phyloP scores from a whole-genome alignment of 176 grass and related monocot species.

The Rhipidocladum racemiflorum region DNA sequence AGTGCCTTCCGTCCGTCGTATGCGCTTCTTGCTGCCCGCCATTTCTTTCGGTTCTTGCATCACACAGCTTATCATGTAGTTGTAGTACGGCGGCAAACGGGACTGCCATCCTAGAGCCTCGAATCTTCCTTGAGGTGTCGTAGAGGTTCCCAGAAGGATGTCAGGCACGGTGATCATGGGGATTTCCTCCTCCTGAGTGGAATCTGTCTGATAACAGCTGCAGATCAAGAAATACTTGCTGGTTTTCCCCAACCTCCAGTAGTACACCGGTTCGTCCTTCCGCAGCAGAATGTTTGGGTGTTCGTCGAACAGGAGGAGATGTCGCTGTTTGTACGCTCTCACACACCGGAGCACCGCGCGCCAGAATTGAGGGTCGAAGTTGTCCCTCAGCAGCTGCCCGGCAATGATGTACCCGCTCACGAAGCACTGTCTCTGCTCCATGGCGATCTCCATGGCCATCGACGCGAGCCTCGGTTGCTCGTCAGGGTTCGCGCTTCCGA shows the following conservation, averaged over 20 bases:
- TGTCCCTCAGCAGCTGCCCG: background rate
- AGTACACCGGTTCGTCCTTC: background rate
- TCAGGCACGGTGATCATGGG: background rate
- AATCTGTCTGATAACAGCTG: background rate
- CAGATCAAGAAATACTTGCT: background rate
- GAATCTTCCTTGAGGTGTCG: background rate
- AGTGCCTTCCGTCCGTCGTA: background rate
- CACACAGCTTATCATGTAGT: background rate
- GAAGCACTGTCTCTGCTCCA: background rate
- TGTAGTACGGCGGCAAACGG: background rate
- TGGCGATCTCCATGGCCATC: constrained; percentile 14
- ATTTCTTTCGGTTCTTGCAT: background rate
- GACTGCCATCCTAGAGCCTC: background rate
- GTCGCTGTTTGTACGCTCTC: background rate
- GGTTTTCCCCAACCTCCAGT: background rate
- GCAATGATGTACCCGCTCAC: background rate
- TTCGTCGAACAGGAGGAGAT: background rate
- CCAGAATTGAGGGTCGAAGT: background rate
- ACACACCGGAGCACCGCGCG: background rate
- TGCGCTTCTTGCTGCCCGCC: too few species aligned
- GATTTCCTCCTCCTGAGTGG: background rate
- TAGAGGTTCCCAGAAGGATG: background rate
- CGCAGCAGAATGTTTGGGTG: background rate
- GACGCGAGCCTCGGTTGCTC: background rate
- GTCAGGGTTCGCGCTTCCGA: background rate